Evolutionary conservation across 345 rosid species (phyloP).

Genomic region (Geranium rotundifolium): DNA sequence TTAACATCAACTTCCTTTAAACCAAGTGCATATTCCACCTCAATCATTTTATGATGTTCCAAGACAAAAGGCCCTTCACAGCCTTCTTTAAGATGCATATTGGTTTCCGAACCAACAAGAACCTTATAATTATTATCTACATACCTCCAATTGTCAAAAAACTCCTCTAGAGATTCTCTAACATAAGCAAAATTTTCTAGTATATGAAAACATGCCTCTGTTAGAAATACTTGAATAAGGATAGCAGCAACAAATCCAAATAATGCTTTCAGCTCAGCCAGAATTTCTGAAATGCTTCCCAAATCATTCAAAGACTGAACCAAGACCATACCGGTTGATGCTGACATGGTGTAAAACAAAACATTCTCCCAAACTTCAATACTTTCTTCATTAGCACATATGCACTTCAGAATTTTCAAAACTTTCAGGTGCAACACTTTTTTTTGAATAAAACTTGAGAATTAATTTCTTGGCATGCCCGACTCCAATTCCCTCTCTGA

Average conservation of each 20-base stretch:
- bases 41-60: too few species aligned
- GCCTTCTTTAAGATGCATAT: constrained; percentile 16
- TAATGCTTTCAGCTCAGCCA: constrained; percentile 38
- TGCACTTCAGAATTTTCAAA: constrained; percentile 24
- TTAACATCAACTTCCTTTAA: too few species aligned
- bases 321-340: constrained; percentile 69
- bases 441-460: too few species aligned
- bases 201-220: constrained; percentile 74
- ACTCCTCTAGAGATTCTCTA: constrained; percentile 59
- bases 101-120: constrained; percentile 20
- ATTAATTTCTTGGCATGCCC: too few species aligned
- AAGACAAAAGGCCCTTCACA: constrained; percentile 20
- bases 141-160: constrained; percentile 56
- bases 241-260: constrained; percentile 39
- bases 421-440: too few species aligned
- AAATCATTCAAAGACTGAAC: constrained; percentile 66
- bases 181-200: constrained; percentile 42
- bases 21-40: too few species aligned
- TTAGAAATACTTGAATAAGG: constrained; percentile 63
- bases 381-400: constrained; percentile 8
- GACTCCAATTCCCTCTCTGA: too few species aligned
- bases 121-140: constrained; percentile 33
- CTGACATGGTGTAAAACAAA: constrained; percentile 35
- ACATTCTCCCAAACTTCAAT: constrained; percentile 14
- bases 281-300: constrained; percentile 47